Base-by-base conservation (phyloP, 768 basidiomycete species). In the Phanerochaete carnosa region DNA sequence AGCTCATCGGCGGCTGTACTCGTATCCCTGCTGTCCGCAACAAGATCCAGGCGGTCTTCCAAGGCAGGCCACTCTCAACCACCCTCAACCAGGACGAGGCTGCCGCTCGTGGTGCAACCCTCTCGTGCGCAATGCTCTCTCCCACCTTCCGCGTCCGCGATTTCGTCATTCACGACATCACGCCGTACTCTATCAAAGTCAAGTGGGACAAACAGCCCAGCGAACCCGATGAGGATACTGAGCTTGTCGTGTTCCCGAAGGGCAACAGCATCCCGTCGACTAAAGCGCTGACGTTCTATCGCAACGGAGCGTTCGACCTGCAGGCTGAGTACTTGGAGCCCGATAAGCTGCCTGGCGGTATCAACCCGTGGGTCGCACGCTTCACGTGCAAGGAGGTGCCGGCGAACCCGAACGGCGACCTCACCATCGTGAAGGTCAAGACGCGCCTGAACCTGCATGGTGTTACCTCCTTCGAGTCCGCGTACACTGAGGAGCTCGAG, bases 1-100 rank as follows among this genome's bases (percentile, higher is more conserved):
- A 99, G 77, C 87, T 98, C 66, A 83, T 98, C 64, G 96, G 96
- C 69, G 97, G 97, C 15, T 83, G 86, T 22, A 96, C 95, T 1
- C 95, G 95, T 76, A 81, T 98, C 58, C 96, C 96, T 25, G 87
- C 95, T 30, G 90, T 98, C 71, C 94, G 95, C 71, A 79, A 84
- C 37, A 84, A 88, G 72, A 95, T 99, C 76, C 87, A 90, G 69
- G 80, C 83, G 32, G 89, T 86, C 63, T 95, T 97, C 77, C 78
- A 80, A 37, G 91, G 90, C 56, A 94, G 94, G 76, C 59, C 76
- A n/a, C 88, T 98, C 65, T 90, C 85, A 19, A 89, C 89, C 66
- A 98, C 97, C 32, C 87, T 96, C 72, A 99, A 98, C 82, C 94
- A 95, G 78, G 97, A 98, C 66, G 97, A 98, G 79, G 95, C 97